phyloP scores from a whole-genome alignment of 495 filamentous ascomycete species.

The Achaetomiella virescens region DNA sequence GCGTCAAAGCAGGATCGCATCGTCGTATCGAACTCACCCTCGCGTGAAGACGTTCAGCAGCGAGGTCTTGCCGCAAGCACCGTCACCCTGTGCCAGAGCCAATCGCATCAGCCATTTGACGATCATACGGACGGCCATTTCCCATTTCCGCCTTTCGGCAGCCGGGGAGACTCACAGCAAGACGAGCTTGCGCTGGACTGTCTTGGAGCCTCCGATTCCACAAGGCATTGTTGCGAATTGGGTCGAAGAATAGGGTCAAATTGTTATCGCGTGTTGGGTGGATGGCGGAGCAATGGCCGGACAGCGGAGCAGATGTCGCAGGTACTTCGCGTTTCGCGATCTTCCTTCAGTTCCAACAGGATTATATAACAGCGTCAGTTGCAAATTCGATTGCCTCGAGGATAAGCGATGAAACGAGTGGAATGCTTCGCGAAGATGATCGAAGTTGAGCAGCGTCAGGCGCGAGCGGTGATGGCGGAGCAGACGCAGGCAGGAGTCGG shows the following conservation, averaged over 20 bases:
- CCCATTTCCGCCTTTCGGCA: background rate
- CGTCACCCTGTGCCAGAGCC: constrained; percentile 67
- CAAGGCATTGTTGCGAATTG: constrained; percentile 45
- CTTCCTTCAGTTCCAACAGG: too few species aligned
- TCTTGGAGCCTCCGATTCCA: constrained; percentile 61
- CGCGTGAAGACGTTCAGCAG: constrained; percentile 96
- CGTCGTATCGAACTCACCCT: constrained; percentile 55
- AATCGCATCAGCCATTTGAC: constrained; percentile 24
- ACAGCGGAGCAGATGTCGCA: background rate
- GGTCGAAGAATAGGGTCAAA: background rate
- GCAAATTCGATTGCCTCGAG: too few species aligned
- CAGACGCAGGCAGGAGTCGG: background rate
- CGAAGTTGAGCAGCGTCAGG: too few species aligned
- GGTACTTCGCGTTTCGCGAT: too few species aligned
- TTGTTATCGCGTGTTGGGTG: background rate
- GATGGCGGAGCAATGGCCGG: background rate
- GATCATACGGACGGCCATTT: constrained; percentile 3
- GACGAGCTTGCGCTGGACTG: constrained; percentile 94
- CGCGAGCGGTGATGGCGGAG: background rate
- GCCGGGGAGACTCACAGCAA: constrained; percentile 64
- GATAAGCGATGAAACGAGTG: too few species aligned
- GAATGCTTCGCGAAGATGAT: too few species aligned
- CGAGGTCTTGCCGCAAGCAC: constrained; percentile 96
- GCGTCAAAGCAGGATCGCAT: background rate
- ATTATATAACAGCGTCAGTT: too few species aligned